These are phyloP conservation scores for Pseudotsuga menziesii DNA, from an alignment of 75 land plant species.

Conservation along the genomic window DNA sequence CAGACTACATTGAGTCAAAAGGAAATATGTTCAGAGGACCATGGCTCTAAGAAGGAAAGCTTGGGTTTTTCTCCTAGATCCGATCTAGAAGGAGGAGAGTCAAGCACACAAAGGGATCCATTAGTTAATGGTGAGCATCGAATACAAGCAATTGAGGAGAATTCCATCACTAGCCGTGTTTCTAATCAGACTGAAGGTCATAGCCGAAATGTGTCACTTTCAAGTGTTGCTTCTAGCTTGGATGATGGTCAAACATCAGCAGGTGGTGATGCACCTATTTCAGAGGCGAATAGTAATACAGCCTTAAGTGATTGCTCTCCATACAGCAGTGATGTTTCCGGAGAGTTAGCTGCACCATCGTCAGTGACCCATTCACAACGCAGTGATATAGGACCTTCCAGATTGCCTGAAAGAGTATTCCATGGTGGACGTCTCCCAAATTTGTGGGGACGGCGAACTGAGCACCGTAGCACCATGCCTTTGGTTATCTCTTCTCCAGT, in stretches of 20 bases:
- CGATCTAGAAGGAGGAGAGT: not conserved
- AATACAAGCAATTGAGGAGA: conserved; percentile 1
- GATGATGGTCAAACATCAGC: conserved; percentile 22
- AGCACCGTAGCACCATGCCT: conserved; percentile 32
- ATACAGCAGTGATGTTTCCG: conserved; percentile 50
- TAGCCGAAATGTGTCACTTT: conserved; percentile 41
- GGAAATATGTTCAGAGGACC: not conserved
- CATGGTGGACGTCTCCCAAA: conserved; percentile 10
- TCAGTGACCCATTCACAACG: conserved; percentile 7
- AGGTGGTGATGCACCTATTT: conserved; percentile 21
- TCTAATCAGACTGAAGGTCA: conserved; percentile 23
- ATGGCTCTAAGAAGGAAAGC: conserved; percentile 5
- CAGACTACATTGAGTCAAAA: not conserved
- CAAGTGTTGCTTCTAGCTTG: conserved; percentile 36
- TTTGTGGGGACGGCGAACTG: conserved; percentile 41
- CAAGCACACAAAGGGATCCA: conserved; percentile 6
- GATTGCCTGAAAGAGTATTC: conserved; percentile 12
- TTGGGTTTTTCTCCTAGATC: not conserved
- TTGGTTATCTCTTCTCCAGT: conserved; percentile 41
- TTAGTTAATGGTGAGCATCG: conserved; percentile 10
- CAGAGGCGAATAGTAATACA: conserved; percentile 14
- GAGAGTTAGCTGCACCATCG: conserved; percentile 31
- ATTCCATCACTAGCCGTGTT: conserved; percentile 5
- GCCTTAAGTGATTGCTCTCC: conserved; percentile 17
- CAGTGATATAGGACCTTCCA: conserved; percentile 30